phyloP scores from a whole-genome alignment of 140 eudicot species.

The Flaveria floridana region DNA sequence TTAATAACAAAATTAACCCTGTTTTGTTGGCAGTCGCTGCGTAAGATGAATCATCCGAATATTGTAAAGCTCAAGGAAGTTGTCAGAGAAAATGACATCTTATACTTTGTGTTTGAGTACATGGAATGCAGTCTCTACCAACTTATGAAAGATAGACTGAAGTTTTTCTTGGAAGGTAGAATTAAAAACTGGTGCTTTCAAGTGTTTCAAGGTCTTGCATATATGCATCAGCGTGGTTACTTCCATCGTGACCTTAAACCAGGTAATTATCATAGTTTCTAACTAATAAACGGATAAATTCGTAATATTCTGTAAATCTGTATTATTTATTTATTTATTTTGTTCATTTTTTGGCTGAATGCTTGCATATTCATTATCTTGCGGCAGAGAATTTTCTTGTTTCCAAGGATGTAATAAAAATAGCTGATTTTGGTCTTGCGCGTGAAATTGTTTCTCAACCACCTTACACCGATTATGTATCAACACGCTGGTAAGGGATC shows the following conservation, averaged over 20 bases:
- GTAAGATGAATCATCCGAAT: constrained; percentile 93
- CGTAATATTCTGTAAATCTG: not conserved
- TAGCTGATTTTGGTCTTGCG: constrained; percentile 99
- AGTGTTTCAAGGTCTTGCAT: constrained; percentile 97
- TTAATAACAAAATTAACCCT: constrained; percentile 19
- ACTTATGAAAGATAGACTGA: constrained; percentile 79
- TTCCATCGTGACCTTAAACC: constrained; percentile 99
- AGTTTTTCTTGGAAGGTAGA: constrained; percentile 70
- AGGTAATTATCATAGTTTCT: constrained; percentile 42
- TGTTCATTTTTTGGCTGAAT: constrained; percentile 12
- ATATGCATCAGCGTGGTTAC: constrained; percentile 92
- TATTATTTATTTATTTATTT: not conserved
- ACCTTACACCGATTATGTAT: constrained; percentile 94
- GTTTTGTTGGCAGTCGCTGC: constrained; percentile 65
- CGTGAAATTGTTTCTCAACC: constrained; percentile 84
- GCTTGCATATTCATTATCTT: constrained; percentile 12
- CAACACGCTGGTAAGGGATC: constrained; percentile 86
- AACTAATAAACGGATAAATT: not conserved
- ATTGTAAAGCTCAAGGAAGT: constrained; percentile 98
- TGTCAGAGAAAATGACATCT: constrained; percentile 82
- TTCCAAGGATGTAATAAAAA: constrained; percentile 66
- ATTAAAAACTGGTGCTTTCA: constrained; percentile 96
- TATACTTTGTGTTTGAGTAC: constrained; percentile 96
- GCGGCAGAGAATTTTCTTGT: constrained; percentile 71
- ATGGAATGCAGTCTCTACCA: constrained; percentile 93